These are phyloP conservation scores for Umbellularia californica DNA, from an alignment of 164 flowering plant species.

Conservation along the genomic window DNA sequence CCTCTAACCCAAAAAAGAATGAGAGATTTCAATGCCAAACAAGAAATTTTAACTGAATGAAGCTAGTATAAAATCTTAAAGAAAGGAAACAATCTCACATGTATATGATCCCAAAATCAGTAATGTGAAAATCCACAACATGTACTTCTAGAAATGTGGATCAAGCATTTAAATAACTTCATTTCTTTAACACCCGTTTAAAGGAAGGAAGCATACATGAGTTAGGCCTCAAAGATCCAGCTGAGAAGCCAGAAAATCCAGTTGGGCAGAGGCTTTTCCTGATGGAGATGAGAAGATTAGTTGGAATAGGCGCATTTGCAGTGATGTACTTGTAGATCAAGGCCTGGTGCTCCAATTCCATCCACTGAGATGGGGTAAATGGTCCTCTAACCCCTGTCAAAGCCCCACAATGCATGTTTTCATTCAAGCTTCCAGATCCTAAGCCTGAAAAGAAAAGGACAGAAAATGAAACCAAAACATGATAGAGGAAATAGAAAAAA, in stretches of 20 bases:
- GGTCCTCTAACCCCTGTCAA: conserved; percentile 62
- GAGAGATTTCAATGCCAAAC: background rate
- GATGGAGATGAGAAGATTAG: conserved; percentile 68
- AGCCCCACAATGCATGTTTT: conserved; percentile 39
- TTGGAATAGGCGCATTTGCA: conserved; percentile 69
- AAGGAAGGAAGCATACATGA: conserved; percentile 39
- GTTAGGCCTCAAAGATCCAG: conserved; percentile 50
- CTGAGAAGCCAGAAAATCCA: conserved; percentile 40
- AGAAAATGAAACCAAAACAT: background rate
- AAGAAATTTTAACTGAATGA: background rate
- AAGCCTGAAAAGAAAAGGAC: conserved; percentile 27
- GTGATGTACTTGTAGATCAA: conserved; percentile 82
- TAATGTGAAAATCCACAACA: background rate
- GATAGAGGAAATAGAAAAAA: background rate
- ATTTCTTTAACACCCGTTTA: background rate
- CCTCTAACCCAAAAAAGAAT: too few species aligned
- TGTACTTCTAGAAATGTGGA: background rate
- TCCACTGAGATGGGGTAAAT: conserved; percentile 85
- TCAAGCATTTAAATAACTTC: background rate
- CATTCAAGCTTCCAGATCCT: conserved; percentile 43
- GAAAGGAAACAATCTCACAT: background rate
- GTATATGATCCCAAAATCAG: background rate
- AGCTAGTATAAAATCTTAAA: background rate
- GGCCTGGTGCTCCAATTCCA: conserved; percentile 89
- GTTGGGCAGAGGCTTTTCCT: conserved; percentile 58